Evolutionary conservation across 345 rosid species (phyloP), one percentile per base, ranked within the genome.

Genomic region (Citrus unshiu): DNA sequence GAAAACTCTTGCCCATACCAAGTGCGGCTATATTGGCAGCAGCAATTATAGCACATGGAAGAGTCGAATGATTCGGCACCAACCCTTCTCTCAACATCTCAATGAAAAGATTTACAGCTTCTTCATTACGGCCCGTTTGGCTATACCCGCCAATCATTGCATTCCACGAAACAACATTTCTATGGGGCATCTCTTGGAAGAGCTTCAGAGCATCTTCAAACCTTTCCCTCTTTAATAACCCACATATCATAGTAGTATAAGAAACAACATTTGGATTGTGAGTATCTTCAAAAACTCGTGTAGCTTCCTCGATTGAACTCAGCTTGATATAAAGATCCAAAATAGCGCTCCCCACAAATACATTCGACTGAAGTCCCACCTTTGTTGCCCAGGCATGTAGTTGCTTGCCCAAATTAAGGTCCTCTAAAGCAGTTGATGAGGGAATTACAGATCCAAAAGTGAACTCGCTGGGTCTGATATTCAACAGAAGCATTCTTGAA

Each of bases 161-260:
- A 73, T 95, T 95, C 98, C 97, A 93, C 10, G 97, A 81, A 19
- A 92, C 91, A 68, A 89, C 85, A 77, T 90, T 93, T 82, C 85
- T 90, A 84, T 91, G 91, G 0, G 94, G 94, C 90, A 93, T 93
- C 69, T 40, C 65, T 66, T 79, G 40, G 9, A 95, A 93, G 70
- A 89, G 81, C 40, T 39, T 12, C 27, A 83, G 76, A 24, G 94
- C 98, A 77, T 89, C 87, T 63, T 79, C 83, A 37, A 81, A 78
- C 43, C 73, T 86, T 73, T 82, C 82, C 68, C 81, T 84, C 82
- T 84, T 93, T 69, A 92, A 64, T 73, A 84, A 89, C 65, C 95
- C 96, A 66, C 87, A 81, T 66, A 92, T 86, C 86, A 89, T 81
- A 81, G 83, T 82, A 7, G 98, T 90, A 68, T 83, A 85, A 58